Evolutionary conservation across 768 basidiomycete species (phyloP).

Genomic region (Tricholoma hemisulphureum): DNA sequence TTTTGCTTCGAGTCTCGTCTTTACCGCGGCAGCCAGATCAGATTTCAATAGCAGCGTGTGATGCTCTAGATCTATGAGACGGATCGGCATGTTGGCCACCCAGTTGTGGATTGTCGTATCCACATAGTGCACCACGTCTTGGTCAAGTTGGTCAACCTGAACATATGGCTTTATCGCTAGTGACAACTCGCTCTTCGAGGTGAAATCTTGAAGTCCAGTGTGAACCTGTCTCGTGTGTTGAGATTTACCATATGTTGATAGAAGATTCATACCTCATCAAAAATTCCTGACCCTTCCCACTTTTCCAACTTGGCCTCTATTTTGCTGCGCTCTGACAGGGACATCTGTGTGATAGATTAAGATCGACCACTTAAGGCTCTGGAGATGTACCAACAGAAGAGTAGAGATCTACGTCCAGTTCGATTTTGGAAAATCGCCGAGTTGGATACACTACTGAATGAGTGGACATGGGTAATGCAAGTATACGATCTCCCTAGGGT

Average conservation of each 20-base stretch:
- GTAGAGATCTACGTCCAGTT: not conserved
- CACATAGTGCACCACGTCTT: not conserved
- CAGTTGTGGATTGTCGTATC: not conserved
- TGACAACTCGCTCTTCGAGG: not conserved
- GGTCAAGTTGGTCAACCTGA: not conserved
- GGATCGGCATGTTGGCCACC: not conserved
- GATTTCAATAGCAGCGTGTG: not conserved
- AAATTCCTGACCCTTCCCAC: not conserved
- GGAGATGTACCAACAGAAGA: not conserved
- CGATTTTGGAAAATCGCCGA: not conserved
- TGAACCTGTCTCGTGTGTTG: not conserved
- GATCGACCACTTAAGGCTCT: not conserved
- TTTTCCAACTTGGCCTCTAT: not conserved
- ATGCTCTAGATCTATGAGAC: not conserved
- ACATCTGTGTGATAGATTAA: not conserved
- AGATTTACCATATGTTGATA: not conserved
- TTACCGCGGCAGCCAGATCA: not conserved
- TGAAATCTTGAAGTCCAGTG: not conserved
- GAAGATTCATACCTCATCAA: not conserved
- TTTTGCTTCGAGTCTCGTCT: not conserved
- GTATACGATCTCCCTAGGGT: too few species aligned
- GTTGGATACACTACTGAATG: not conserved
- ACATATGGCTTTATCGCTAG: not conserved
- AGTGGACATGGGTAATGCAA: not conserved
- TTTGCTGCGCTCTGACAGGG: not conserved